Base-by-base conservation (phyloP, 2,329 filamentous ascomycete genomes). In the Blumeria graminis region DNA sequence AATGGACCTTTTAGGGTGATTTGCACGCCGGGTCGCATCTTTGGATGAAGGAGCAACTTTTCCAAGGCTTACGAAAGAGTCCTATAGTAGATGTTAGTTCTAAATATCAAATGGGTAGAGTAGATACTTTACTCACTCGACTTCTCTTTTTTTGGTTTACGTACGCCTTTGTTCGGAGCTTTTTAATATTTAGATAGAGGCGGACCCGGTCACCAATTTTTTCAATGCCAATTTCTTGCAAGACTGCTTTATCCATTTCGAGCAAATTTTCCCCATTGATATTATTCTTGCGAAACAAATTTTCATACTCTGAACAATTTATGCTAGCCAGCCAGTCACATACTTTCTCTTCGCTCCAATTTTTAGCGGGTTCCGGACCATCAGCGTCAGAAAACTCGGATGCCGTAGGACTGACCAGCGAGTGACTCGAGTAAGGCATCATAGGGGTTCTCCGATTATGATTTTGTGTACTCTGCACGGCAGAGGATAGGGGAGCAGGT, bases 151-250 rank as follows among this genome's bases (percentile, higher is more conserved):
- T 86, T 63, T 82, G 80, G 64, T 84, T 86, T 58, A 82, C 78
- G 62, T 84, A 83, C 5, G 83, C 78, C 68, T 81, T 86, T 57
- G 82, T 87, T 61, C 86, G 75, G 57, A 92, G 73, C 68, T 87
- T 85, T 71, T 90, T 90, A 66, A 90, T 88, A 61, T 82, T 82
- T 60, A 89, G 76, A 64, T 87, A 89, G 59, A 98, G 82, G 60
- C 90, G 85, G 38, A 98, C 90, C 56, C 92, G 82, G 69, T 98
- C 92, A 61, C 92, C 92, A 61, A 98, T 86, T 70, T 96, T 98
- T 63, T 94, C 93, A 63, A 98, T 90, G 46, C 92, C 92, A 80
- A 98, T 94, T 69, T 98, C 92, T 69, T 94, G 93, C 60, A 98
- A 75, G 43, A 94, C 87, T 57, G 88, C 83, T 73, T 94, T 93